These are phyloP conservation scores for Aspergillus calidoustus DNA, from an alignment of 2,329 filamentous ascomycete genomes.

Conservation along the genomic window DNA sequence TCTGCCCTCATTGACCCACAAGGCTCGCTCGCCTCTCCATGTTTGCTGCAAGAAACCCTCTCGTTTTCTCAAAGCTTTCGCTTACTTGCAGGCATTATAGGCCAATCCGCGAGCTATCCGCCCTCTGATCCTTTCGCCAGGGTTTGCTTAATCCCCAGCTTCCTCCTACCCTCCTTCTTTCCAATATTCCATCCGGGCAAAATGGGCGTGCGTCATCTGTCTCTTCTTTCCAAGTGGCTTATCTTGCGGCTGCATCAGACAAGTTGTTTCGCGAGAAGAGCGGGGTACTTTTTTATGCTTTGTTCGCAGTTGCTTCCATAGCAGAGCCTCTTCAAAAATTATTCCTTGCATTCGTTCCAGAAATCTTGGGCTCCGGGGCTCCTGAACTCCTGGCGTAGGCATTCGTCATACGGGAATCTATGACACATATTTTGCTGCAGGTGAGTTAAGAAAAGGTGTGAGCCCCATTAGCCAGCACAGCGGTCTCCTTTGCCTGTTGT, in stretches of 20 bases:
- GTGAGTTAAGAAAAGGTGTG: neutral
- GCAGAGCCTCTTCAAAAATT: neutral
- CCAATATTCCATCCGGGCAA: slow-evolving; percentile 5
- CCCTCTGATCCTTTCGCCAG: neutral
- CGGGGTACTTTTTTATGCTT: neutral
- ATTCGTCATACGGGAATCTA: neutral
- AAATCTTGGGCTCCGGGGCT: neutral
- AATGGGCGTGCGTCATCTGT: neutral
- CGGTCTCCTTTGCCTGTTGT: neutral
- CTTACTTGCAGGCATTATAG: neutral
- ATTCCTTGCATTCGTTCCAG: neutral
- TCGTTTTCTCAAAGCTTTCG: neutral
- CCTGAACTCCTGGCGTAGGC: neutral
- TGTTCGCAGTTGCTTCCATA: neutral
- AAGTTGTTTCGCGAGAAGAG: neutral
- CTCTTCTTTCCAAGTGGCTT: neutral
- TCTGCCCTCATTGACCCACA: slow-evolving; percentile 5
- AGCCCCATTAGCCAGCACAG: neutral
- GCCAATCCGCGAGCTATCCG: neutral
- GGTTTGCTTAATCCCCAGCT: neutral
- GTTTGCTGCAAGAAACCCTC: neutral
- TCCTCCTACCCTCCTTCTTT: neutral
- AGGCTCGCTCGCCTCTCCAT: neutral
- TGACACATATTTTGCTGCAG: neutral
- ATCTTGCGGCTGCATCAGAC: neutral